phyloP scores from a whole-genome alignment of 331 rosid species.

The Stylosanthes scabra region DNA sequence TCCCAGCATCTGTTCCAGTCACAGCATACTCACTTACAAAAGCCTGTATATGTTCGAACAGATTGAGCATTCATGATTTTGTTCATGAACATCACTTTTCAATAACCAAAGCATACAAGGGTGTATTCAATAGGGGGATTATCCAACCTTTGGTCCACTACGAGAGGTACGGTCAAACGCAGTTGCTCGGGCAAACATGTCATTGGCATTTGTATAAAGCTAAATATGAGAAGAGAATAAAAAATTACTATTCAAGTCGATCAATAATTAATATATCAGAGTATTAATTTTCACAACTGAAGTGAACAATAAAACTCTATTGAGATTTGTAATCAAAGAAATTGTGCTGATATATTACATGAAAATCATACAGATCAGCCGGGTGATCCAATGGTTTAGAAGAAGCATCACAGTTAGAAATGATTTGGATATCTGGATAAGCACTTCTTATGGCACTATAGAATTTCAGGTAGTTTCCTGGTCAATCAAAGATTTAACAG shows the following conservation, averaged over 20 bases:
- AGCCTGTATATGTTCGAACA: slow-evolving; percentile 61
- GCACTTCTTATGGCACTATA: slow-evolving; percentile 60
- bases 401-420: slow-evolving; percentile 92
- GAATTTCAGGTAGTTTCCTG: slow-evolving; percentile 92
- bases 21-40: slow-evolving; percentile 99
- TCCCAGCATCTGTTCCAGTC: slow-evolving; percentile 78
- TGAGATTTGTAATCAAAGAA: slow-evolving; percentile 28
- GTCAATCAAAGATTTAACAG: slow-evolving; percentile 28
- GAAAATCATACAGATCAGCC: slow-evolving; percentile 89
- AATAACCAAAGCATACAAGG: slow-evolving; percentile 11
- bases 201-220: slow-evolving; percentile 67
- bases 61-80: slow-evolving; percentile 13
- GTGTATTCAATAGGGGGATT: slow-evolving; percentile 14
- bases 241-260: slow-evolving; percentile 14
- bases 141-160: slow-evolving; percentile 75
- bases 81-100: slow-evolving; percentile 13
- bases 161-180: slow-evolving; percentile 62
- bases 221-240: slow-evolving; percentile 36
- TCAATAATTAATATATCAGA: background rate
- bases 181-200: slow-evolving; percentile 70
- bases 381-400: slow-evolving; percentile 77
- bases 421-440: slow-evolving; percentile 90
- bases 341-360: slow-evolving; percentile 58
- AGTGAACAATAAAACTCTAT: slow-evolving; percentile 3
- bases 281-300: slow-evolving; percentile 3